Percentiles rank a stretch among this genome's conserved stretches.
Evolutionary conservation across 2,329 filamentous ascomycete species (phyloP).

Genomic region (Pseudopithomyces maydicus): DNA sequence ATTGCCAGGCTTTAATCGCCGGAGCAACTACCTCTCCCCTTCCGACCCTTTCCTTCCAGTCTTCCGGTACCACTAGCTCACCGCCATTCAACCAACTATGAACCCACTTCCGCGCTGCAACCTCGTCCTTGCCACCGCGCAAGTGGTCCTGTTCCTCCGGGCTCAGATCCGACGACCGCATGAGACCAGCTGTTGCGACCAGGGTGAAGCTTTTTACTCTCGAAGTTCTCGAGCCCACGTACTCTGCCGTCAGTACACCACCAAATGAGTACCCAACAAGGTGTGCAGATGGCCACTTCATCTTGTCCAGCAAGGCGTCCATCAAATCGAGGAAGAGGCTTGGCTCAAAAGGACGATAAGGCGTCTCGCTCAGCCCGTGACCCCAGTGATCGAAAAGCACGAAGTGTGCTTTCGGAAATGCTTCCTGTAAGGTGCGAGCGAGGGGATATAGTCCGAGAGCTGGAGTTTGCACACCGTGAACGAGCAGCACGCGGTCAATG

Average conservation of each 20-base stretch:
- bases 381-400: slow-evolving; percentile 59
- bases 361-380: slow-evolving; percentile 59
- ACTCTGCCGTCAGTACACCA: slow-evolving; percentile 47
- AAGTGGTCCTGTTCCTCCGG: slow-evolving; percentile 25
- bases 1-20: slow-evolving; percentile 56
- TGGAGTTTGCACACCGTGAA: slow-evolving; percentile 60
- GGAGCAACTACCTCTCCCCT: slow-evolving; percentile 54
- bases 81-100: slow-evolving; percentile 53
- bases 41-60: slow-evolving; percentile 52
- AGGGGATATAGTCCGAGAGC: slow-evolving; percentile 56
- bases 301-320: slow-evolving; percentile 44
- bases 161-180: slow-evolving; percentile 34
- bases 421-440: slow-evolving; percentile 39
- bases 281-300: slow-evolving; percentile 52
- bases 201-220: slow-evolving; percentile 46
- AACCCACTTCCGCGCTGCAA: slow-evolving; percentile 42
- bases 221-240: slow-evolving; percentile 36
- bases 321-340: slow-evolving; percentile 52
- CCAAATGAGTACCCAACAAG: slow-evolving; percentile 60
- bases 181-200: slow-evolving; percentile 56
- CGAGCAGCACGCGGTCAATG: slow-evolving; percentile 47
- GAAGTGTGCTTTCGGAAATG: slow-evolving; percentile 46
- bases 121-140: slow-evolving; percentile 40
- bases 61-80: slow-evolving; percentile 46
- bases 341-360: slow-evolving; percentile 48